A percentile compares a stretch with the other conserved stretches of the same genome.
Conservation (phyloP, 495 filamentous ascomycete genomes). For the Paragyromitra xinjiangensis region DNA sequence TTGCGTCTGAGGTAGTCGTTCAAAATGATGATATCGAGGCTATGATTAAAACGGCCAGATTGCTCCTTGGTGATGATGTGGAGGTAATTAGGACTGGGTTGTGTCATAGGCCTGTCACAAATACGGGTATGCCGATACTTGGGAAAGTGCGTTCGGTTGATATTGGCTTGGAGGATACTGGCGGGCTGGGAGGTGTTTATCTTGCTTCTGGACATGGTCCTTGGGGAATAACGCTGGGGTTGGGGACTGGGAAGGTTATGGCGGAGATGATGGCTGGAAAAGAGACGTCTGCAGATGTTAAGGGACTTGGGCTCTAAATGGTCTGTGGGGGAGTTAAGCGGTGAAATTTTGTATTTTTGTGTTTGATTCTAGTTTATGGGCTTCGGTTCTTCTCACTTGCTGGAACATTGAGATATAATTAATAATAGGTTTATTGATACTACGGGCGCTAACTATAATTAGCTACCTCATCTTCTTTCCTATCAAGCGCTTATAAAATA, state of each 20-base stretch:
- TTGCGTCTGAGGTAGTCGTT: slow-evolving; percentile 63
- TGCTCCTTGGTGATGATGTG: slow-evolving; percentile 68
- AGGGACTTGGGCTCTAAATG: background rate
- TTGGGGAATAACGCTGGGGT: slow-evolving; percentile 71
- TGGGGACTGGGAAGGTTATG: slow-evolving; percentile 74
- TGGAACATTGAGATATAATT: background rate
- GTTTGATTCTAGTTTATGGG: background rate
- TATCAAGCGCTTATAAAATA: too few species aligned
- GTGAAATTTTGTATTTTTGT: background rate
- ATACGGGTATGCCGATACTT: slow-evolving; percentile 70
- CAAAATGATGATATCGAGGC: slow-evolving; percentile 62
- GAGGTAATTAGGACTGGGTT: slow-evolving; percentile 71
- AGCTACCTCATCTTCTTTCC: background rate
- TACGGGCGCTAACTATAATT: background rate
- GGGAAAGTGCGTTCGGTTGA: slow-evolving; percentile 64
- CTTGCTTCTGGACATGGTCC: slow-evolving; percentile 77
- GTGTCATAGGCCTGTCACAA: slow-evolving; percentile 77
- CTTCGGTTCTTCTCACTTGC: background rate
- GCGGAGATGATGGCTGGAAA: slow-evolving; percentile 69
- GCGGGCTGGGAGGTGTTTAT: slow-evolving; percentile 70
- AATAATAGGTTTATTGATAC: background rate
- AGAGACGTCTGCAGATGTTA: slow-evolving; percentile 63
- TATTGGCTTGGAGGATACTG: slow-evolving; percentile 60
- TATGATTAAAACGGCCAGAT: slow-evolving; percentile 66
- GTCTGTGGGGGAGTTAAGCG: background rate